Percentiles rank a stretch among this genome's conserved stretches.
phyloP scores from a whole-genome alignment of 805 yeast genomes.

The Candida pseudofarinosa region DNA sequence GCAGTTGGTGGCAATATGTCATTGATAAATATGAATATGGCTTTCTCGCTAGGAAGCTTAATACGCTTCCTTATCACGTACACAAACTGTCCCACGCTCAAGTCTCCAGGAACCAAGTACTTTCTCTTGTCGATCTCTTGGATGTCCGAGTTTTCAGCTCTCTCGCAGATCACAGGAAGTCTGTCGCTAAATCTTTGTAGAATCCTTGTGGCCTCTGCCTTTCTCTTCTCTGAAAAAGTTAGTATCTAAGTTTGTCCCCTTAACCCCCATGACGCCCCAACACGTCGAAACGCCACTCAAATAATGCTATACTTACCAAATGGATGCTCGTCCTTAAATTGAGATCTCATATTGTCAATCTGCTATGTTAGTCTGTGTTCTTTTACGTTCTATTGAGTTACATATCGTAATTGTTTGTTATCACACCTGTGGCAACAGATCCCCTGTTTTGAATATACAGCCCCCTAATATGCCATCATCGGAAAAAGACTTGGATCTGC shows the following conservation, averaged over 20 bases:
- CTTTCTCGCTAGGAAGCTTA: conserved; percentile 94
- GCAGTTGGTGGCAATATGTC: conserved; percentile 98
- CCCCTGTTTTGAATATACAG: not conserved
- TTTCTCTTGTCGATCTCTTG: conserved; percentile 96
- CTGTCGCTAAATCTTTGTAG: conserved; percentile 85
- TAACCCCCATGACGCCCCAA: not conserved
- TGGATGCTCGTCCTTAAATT: conserved; percentile 92
- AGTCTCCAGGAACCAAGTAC: conserved; percentile 92
- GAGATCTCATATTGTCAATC: conserved; percentile 64
- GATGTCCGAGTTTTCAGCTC: conserved; percentile 93
- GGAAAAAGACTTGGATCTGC: too few species aligned
- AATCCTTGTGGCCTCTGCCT: conserved; percentile 90
- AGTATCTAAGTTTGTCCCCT: conserved; percentile 2
- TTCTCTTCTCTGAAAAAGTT: conserved; percentile 65
- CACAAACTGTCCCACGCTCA: conserved; percentile 97
- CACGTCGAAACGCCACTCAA: not conserved
- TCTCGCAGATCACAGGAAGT: conserved; percentile 95
- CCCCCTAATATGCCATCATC: too few species aligned
- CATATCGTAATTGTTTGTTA: not conserved
- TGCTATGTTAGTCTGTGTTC: not conserved
- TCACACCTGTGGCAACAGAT: not conserved
- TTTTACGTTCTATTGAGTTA: not conserved
- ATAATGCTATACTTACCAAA: conserved; percentile 56
- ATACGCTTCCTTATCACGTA: conserved; percentile 96
- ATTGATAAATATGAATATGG: conserved; percentile 93